These are phyloP conservation scores for Thraustotheca clavata DNA, from an alignment of 352 stramenopile species.

Conservation along the genomic window DNA sequence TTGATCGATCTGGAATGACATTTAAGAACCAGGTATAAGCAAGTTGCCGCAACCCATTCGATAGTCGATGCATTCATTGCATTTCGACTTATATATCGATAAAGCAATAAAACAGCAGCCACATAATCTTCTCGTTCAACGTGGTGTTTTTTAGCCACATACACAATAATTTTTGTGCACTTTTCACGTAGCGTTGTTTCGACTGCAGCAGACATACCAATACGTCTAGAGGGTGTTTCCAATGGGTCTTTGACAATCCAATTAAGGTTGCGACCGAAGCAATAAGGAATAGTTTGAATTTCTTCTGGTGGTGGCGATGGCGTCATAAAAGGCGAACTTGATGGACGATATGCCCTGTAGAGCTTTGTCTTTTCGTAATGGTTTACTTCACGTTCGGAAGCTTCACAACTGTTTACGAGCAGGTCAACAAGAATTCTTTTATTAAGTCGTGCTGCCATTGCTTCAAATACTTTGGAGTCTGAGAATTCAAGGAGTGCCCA, in stretches of 20 bases:
- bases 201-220: conserved; percentile 45
- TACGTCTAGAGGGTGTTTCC: conserved; percentile 44
- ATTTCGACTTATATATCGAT: conserved; percentile 70
- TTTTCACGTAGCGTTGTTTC: conserved; percentile 56
- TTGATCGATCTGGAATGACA: conserved; percentile 47
- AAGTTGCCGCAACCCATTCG: conserved; percentile 54
- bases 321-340: neutral
- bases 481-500: conserved; percentile 70
- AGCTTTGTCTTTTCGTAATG: conserved; percentile 12
- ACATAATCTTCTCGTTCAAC: conserved; percentile 60
- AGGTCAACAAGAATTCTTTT: conserved; percentile 40
- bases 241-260: conserved; percentile 60
- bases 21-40: conserved; percentile 72
- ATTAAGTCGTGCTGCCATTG: conserved; percentile 51
- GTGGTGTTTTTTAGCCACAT: conserved; percentile 49
- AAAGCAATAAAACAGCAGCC: conserved; percentile 65
- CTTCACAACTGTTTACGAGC: conserved; percentile 27
- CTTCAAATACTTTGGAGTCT: conserved; percentile 33
- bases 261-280: conserved; percentile 61
- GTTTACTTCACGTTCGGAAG: conserved; percentile 17
- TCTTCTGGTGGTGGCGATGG: neutral
- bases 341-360: neutral
- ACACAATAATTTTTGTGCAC: conserved; percentile 54
- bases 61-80: conserved; percentile 52
- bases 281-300: conserved; percentile 25